A percentile compares a stretch with the other conserved stretches of the same genome.
phyloP scores from a whole-genome alignment of 192 early-diverging fungal genomes.

The Gryganskiella cystojenkinii region DNA sequence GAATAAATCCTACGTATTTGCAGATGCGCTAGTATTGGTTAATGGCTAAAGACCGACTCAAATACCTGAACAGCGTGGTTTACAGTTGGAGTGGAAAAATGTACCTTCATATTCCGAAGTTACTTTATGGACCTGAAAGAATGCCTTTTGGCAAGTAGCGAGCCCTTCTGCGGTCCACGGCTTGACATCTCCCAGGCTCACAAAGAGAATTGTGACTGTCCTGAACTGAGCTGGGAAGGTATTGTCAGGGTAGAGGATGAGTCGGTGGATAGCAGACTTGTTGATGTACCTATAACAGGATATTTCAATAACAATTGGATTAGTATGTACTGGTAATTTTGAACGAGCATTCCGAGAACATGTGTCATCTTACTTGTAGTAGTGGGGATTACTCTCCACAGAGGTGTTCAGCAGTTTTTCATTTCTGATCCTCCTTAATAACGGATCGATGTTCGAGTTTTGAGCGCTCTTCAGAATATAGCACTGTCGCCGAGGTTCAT shows the following conservation, averaged over 20 bases:
- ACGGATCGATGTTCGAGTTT: not conserved
- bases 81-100: not conserved
- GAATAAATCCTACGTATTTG: constrained; percentile 58
- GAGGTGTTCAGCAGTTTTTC: constrained; percentile 28
- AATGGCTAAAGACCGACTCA: no score
- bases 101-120: constrained; percentile 59
- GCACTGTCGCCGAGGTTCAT: constrained; percentile 45
- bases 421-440: constrained; percentile 24
- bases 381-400: constrained; percentile 49
- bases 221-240: constrained; percentile 62
- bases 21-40: no score
- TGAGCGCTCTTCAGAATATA: constrained; percentile 38
- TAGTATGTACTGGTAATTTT: not conserved
- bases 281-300: constrained; percentile 50
- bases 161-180: constrained; percentile 55
- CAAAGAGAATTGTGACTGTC: constrained; percentile 62
- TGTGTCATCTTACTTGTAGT: constrained; percentile 52
- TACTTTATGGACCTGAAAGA: constrained; percentile 43
- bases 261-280: constrained; percentile 56
- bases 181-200: constrained; percentile 59
- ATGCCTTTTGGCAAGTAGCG: constrained; percentile 50
- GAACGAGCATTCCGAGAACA: not conserved
- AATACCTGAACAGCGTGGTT: not conserved
- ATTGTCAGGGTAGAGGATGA: constrained; percentile 50
- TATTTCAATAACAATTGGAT: not conserved